Evolutionary conservation across 2,329 filamentous ascomycete genomes (phyloP), one percentile per base, ranked within the genome.

Genomic region (Aspergillus terreus): DNA sequence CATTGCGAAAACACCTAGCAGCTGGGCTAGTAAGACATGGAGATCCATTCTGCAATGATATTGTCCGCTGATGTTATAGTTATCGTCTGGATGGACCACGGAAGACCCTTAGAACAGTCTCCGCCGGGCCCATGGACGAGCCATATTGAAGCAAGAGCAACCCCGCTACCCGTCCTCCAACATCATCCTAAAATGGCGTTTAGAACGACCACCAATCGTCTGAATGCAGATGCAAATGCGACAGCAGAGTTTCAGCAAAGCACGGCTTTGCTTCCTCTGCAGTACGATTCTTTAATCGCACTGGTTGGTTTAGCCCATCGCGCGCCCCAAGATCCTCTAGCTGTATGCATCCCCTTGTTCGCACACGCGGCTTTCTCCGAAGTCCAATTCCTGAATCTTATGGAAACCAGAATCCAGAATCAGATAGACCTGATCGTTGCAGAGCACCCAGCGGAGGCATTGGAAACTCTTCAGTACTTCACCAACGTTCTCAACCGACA

Each of bases 161-260:
- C 42, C 10, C 17, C 48, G 12, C 42, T 50, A 2, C 48, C 48
- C 3, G 43, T 50, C 10, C 12, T 50, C n/a, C 48, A 50, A 14
- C 42, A 50, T 32, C 43, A 50, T 46, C 42, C 42, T 4, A 50
- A 46, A 14, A 50, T 50, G 42, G 42, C 48, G 21, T 50, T 50
- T 32, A 30, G 48, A 23, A 50, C 32, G 12, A 50, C 48, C 21
- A 50, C 32, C 14, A 45, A 45, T 10, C 30, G 42, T 14, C 23
- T 50, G 6, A 11, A 49, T 15, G 2, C 48, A 19, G 23, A 44
- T 4, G 21, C 33, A 6, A 50, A 45, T 19, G 23, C 33, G 17
- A 17, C 41, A 25, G 40, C 47, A 49, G 38, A 49, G 15, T 9
- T 49, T 15, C 48, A 45, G 21, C 48, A 50, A 46, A 50, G 48